Base-by-base conservation (phyloP, 441 rosid genomes). In the Croton laevigatus region DNA sequence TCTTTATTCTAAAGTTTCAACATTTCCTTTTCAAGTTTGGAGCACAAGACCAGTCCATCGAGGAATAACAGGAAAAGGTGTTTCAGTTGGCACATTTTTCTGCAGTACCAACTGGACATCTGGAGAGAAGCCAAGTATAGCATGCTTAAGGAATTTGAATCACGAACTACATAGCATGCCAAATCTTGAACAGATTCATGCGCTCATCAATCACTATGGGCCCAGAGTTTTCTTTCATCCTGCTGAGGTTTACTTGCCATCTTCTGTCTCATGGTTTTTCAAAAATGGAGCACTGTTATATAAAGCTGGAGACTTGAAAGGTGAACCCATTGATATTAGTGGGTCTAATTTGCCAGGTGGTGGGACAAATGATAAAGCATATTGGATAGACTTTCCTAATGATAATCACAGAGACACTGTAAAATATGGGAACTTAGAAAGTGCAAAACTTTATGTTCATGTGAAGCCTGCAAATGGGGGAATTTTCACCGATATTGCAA, bases 391-490 rank as follows among this genome's bases (percentile, higher is more conserved):
- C 67, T 77, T 94, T 75, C 97, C 96, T 0, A 72, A 16, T 23
- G 87, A 82, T 63, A 78, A 79, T 17, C 36, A 55, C 19, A 76
- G 81, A 72, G 72, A 73, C 9, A 54, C 32, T 32, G 66, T 91
- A 59, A 91, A 82, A 70, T 62, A n/a, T 51, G 97, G 98, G 71
- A 85, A 87, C 71, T 51, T 90, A 69, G 87, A 78, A 71, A 89
- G 88, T 51, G 85, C 97, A 8, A 83, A 90, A 68, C 89, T 91
- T 66, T 91, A 91, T 62, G 71, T 81, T 62, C 97, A 94, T 68
- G 83, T 86, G 73, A 94, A 90, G 79, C 95, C 97, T 42, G 91
- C 94, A 40, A 62, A 79, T 20, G 97, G 95, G 57, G 97, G 95
- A 45, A 85, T 92, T 51, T 91, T 81, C 81, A 90, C 91, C 6